Base-by-base conservation (phyloP, 768 basidiomycete genomes). In the Suillus alpinus region DNA sequence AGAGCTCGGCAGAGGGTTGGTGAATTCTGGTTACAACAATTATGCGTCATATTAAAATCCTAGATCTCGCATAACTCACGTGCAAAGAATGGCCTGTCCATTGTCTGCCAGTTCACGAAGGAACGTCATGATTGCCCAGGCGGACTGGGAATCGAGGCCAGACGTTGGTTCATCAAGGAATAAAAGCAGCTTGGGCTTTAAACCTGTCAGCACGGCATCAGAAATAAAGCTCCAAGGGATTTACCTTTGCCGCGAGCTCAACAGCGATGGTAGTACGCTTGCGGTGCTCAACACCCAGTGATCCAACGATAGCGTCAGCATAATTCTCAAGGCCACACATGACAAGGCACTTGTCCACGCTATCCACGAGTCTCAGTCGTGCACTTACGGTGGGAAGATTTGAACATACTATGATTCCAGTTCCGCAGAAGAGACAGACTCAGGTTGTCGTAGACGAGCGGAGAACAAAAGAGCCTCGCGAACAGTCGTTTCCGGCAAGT, bases 381-480 rank as follows among this genome's bases (percentile, higher is more conserved):
- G 40, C 51, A 0, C 16, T 6, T 12, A 53, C 31, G 8, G n/a
- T 6, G 20, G 31, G 1, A 1, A 40, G 6, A 29, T 34, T 7
- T 14, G 32, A 52, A 81, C 87, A 64, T 71, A 90, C 88, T 93
- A 93, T 9, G 82, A 87, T 68, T 90, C 84, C 71, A 94, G 94
- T 74, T 94, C 92, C 0, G 76, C 76, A 20, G 80, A 66, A 1
- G 90, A 76, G 2, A 92, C 86, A 0, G 80, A 78, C 1, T 79
- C 69, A 0, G 91, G 91, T 69, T 94, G 93, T 37, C 92, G 87
- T 37, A 94, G 77, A 56, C 81, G 84, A 3, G 92, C 93, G 1
- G 92, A 94, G 74, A 92, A 89, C 43, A 84, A 74, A 9, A 95
- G 76, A 0, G 92, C 91, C 68, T 95, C 91, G 31, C 90, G 83